Percentiles rank a stretch among this genome's conserved stretches.
Evolutionary conservation across 805 yeast genomes (phyloP).

Genomic region (Candida ponderosae): DNA sequence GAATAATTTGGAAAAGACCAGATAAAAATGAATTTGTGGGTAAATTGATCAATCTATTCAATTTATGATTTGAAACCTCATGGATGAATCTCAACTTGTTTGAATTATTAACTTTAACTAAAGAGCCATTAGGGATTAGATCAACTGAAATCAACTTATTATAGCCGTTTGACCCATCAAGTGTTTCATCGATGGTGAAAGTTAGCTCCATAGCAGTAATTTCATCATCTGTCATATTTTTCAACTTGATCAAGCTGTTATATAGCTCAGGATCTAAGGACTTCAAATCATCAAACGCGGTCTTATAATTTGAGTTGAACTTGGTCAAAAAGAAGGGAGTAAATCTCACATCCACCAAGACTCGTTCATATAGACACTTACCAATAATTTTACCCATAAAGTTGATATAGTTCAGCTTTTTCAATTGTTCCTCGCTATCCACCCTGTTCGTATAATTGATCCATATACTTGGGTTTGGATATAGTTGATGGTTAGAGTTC

Average conservation of each 20-base stretch:
- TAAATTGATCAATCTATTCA: conserved; percentile 51
- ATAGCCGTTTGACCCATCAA: conserved; percentile 26
- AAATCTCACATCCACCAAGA: conserved; percentile 74
- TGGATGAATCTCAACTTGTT: conserved; percentile 72
- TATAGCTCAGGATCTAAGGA: conserved; percentile 66
- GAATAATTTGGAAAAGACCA: conserved; percentile 65
- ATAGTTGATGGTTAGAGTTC: conserved; percentile 51
- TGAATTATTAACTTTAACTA: conserved; percentile 43
- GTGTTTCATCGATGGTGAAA: conserved; percentile 53
- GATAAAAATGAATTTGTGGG: conserved; percentile 57
- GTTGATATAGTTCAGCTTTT: conserved; percentile 28
- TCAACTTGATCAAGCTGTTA: conserved; percentile 52
- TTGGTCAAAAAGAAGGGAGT: conserved; percentile 79
- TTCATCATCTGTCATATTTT: conserved; percentile 46
- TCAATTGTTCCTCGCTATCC: conserved; percentile 21
- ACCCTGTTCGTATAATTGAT: conserved; percentile 24
- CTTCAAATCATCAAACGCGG: conserved; percentile 72
- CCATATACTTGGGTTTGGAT: conserved; percentile 60
- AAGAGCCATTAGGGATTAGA: conserved; percentile 53
- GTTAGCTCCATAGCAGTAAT: conserved; percentile 47
- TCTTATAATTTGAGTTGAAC: conserved; percentile 33
- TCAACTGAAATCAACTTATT: conserved; percentile 37
- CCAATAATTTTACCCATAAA: conserved; percentile 84
- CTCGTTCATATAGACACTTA: conserved; percentile 78
- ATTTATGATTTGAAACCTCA: conserved; percentile 68